Base-by-base conservation (phyloP, 164 flowering plant species). In the Echeveria elegans region DNA sequence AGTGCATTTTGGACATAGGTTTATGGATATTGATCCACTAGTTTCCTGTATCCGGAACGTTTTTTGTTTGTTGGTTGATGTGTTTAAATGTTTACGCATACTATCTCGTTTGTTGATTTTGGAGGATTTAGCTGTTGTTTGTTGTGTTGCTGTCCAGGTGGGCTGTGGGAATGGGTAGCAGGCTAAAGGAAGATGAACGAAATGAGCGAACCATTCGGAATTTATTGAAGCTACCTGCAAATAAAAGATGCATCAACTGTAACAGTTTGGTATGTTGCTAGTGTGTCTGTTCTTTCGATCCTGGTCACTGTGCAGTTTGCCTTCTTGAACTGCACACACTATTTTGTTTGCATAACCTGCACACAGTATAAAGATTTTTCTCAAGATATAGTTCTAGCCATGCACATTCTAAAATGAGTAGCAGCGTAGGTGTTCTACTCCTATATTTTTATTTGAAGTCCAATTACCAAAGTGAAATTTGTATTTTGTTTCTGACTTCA, bases 231-330 rank as follows among this genome's bases (percentile, higher is more conserved):
- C 88, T 82, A 28, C 82, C 89, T 0, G 86, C 76, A 30, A 90
- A 92, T 77, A 85, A 88, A 18, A 79, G 84, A 73, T 92, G 98
- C 69, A 85, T 90, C 65, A 90, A 92, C 74, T 92, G 98, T 68
- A 88, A 88, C 68, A 87, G 91, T 73, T 78, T 88, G 91, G 98
- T 92, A 83, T 28, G 24, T 48, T 48, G 15, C n/a, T n/a, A n/a
- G n/a, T n/a, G n/a, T n/a, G n/a, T 15, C 16, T 2, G 11, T 41
- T 15, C 16, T 41, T 41, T 41, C 15, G 15, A 48, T 41, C 34
- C 16, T 6, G 2, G 30, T 64, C 15, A 41, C 41, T 65, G 47
- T 23, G 48, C 21, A 43, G 16, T 21, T 36, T 65, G 26, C 18
- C n/a, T 43, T 43, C 2, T 43, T 43, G 47, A 15, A 15, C 16